Evolutionary conservation across 2,329 filamentous ascomycete genomes (phyloP).

Genomic region (Fusarium nurragi): DNA sequence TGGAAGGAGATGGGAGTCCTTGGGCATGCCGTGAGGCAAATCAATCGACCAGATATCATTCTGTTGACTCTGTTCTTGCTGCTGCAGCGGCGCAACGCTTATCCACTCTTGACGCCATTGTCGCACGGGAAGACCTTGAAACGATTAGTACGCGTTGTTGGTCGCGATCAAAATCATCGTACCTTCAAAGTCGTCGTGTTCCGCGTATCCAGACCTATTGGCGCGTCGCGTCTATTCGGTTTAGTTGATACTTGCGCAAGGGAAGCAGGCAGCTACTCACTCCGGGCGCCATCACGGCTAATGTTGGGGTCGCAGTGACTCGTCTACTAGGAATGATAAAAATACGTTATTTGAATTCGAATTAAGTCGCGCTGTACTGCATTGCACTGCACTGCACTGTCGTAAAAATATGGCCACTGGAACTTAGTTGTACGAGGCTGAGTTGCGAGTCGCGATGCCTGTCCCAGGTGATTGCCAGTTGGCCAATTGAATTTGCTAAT

Average conservation of each 20-base stretch:
- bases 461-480: slow-evolving; percentile 12
- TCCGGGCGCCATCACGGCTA: slow-evolving; percentile 53
- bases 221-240: slow-evolving; percentile 63
- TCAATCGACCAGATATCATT: slow-evolving; percentile 79
- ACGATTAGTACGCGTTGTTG: slow-evolving; percentile 32
- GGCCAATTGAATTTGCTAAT: slow-evolving; percentile 34
- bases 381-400: slow-evolving; percentile 9
- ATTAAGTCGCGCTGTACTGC: slow-evolving; percentile 14
- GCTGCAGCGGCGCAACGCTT: slow-evolving; percentile 71
- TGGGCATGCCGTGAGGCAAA: slow-evolving; percentile 82
- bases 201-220: slow-evolving; percentile 64
- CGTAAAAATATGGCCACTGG: slow-evolving; percentile 5
- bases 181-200: slow-evolving; percentile 72
- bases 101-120: slow-evolving; percentile 84
- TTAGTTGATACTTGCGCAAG: slow-evolving; percentile 26
- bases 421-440: slow-evolving; percentile 37
- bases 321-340: not conserved
- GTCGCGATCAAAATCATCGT: slow-evolving; percentile 19
- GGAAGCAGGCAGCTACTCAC: slow-evolving; percentile 43
- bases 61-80: slow-evolving; percentile 69
- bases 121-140: slow-evolving; percentile 81
- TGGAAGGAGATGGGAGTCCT: slow-evolving; percentile 80
- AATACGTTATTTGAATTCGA: not conserved
- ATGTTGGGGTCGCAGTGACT: slow-evolving; percentile 2
- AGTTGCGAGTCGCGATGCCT: slow-evolving; percentile 38